Evolutionary conservation across 2,329 filamentous ascomycete genomes (phyloP).

Genomic region (Lachnellula occidentalis): DNA sequence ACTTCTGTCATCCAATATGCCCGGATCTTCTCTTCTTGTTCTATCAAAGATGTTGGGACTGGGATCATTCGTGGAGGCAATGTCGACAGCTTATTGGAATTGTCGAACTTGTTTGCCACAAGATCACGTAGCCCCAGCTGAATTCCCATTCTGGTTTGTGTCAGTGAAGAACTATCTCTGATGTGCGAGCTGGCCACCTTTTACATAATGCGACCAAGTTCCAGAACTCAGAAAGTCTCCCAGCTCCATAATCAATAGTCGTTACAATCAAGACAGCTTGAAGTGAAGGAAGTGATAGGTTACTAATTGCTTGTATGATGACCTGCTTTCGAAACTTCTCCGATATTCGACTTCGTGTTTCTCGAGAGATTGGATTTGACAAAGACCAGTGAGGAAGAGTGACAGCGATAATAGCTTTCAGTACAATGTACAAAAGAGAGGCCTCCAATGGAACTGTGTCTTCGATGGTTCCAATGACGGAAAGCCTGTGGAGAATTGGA

Average conservation of each 20-base stretch:
- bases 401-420: slow-evolving; percentile 29
- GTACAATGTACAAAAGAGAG: slow-evolving; percentile 25
- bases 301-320: slow-evolving; percentile 27
- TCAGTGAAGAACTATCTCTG: not conserved
- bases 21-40: slow-evolving; percentile 32
- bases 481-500: slow-evolving; percentile 28
- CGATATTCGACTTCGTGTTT: slow-evolving; percentile 21
- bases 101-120: slow-evolving; percentile 28
- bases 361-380: slow-evolving; percentile 20
- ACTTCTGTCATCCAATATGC: slow-evolving; percentile 36
- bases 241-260: slow-evolving; percentile 28
- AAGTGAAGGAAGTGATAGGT: slow-evolving; percentile 28
- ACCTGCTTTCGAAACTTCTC: slow-evolving; percentile 26
- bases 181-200: slow-evolving; percentile 13
- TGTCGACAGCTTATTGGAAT: slow-evolving; percentile 27
- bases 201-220: slow-evolving; percentile 32
- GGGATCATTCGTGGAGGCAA: slow-evolving; percentile 26
- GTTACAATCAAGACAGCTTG: slow-evolving; percentile 31
- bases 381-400: slow-evolving; percentile 26
- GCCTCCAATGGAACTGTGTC: not conserved
- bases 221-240: slow-evolving; percentile 30
- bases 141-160: slow-evolving; percentile 24
- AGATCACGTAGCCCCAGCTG: slow-evolving; percentile 29
- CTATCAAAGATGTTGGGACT: slow-evolving; percentile 28
- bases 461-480: slow-evolving; percentile 8